phyloP scores from a whole-genome alignment of 192 early-diverging fungal genomes.

The Nowakowskiella sp. region DNA sequence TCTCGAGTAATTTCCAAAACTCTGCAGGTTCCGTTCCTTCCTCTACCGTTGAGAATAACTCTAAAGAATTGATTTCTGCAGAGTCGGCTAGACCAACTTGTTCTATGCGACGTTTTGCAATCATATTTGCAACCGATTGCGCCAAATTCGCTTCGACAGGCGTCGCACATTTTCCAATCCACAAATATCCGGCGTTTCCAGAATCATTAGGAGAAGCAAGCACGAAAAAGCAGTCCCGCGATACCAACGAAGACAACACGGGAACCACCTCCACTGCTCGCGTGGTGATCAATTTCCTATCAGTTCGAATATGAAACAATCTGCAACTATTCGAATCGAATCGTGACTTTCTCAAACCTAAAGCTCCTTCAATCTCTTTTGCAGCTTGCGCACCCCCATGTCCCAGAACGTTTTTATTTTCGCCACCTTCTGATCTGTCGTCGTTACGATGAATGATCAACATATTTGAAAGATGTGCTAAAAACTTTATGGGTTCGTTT shows the following conservation, averaged over 20 bases:
- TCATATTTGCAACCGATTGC: conserved; percentile 7
- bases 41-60: not conserved
- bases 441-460: conserved; percentile 25
- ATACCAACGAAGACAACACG: conserved; percentile 12
- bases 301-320: conserved; percentile 44
- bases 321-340: not conserved
- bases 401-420: not conserved
- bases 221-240: conserved; percentile 43
- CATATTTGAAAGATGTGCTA: conserved; percentile 41
- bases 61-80: too few relatives aligned
- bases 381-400: too few relatives aligned
- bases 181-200: conserved; percentile 23
- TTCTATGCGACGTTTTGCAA: conserved; percentile 9
- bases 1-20: too few relatives aligned
- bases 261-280: conserved; percentile 33
- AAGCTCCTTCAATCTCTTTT: too few relatives aligned
- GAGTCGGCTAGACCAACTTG: too few relatives aligned
- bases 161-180: conserved; percentile 33
- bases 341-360: too few relatives aligned
- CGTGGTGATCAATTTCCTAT: conserved; percentile 33
- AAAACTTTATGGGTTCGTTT: conserved; percentile 37
- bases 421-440: conserved; percentile 1
- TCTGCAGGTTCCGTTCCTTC: not conserved
- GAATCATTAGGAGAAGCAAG: not conserved
- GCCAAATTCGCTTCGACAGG: conserved; percentile 28